Percentiles rank a stretch among this genome's conserved stretches.
These are phyloP conservation scores for Anthracocystis panici-leucophaei DNA, from an alignment of 1,284 basidiomycete genomes.

Conservation along the genomic window DNA sequence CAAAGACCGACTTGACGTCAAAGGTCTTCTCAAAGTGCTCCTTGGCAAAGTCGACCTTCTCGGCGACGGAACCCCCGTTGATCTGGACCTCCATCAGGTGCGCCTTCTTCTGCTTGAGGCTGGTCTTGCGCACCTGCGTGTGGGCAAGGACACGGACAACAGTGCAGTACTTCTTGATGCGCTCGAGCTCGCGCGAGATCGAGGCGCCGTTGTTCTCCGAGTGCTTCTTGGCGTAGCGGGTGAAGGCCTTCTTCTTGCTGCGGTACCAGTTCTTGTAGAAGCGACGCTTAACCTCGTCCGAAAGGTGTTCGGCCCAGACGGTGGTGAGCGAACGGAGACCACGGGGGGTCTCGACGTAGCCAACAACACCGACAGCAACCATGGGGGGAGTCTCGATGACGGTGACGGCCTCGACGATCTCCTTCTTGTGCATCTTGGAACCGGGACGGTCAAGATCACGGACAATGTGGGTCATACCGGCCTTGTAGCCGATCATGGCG, in stretches of 20 bases:
- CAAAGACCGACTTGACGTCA: constrained; percentile 86
- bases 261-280: constrained; percentile 99
- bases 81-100: constrained; percentile 99
- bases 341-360: constrained; percentile 99
- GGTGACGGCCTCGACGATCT: constrained; percentile 97
- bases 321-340: constrained; percentile 87
- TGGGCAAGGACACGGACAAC: constrained; percentile 99
- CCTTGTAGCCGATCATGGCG: constrained; percentile 99
- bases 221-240: constrained; percentile 97
- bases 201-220: constrained; percentile 94
- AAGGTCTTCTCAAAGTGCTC: constrained; percentile 97
- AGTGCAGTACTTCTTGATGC: constrained; percentile 99
- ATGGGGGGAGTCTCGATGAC: constrained; percentile 97
- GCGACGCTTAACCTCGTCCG: constrained; percentile 91
- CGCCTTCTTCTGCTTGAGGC: constrained; percentile 98
- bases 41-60: constrained; percentile 98
- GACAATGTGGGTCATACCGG: constrained; percentile 99
- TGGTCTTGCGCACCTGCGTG: constrained; percentile 95
- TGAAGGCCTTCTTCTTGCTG: constrained; percentile 99
- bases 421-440: constrained; percentile 76
- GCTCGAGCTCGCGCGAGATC: constrained; percentile 94
- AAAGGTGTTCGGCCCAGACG: constrained; percentile 78
- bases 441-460: constrained; percentile 99
- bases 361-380: constrained; percentile 97
- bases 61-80: constrained; percentile 94